Percentiles rank a stretch among this genome's conserved stretches.
These are phyloP conservation scores for Papiliotrema fonsecae DNA, from an alignment of 1,284 basidiomycete genomes.

Conservation along the genomic window DNA sequence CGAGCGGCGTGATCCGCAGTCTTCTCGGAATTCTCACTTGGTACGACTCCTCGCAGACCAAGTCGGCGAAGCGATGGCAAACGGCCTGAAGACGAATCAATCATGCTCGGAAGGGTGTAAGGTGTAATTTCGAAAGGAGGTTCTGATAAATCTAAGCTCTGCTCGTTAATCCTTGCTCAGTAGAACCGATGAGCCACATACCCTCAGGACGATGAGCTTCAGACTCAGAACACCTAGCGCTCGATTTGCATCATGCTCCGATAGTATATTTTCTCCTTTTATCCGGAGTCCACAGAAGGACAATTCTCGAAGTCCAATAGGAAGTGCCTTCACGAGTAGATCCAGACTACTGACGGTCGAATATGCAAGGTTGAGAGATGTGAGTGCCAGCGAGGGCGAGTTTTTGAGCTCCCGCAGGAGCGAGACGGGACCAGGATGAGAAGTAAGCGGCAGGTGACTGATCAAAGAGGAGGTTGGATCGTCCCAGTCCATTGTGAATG, in stretches of 20 bases:
- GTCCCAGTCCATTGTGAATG: not conserved
- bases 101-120: constrained; percentile 7
- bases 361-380: constrained; percentile 34
- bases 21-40: too few relatives aligned
- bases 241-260: constrained; percentile 10
- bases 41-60: constrained; percentile 23
- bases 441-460: constrained; percentile 23
- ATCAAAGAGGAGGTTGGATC: constrained; percentile 5
- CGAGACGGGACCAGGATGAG: constrained; percentile 21
- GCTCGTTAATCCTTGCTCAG: not conserved
- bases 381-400: constrained; percentile 15
- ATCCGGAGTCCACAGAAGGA: constrained; percentile 12
- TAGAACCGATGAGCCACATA: constrained; percentile 1
- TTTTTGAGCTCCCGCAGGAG: constrained; percentile 20
- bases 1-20: too few relatives aligned
- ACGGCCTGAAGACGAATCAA: constrained; percentile 13
- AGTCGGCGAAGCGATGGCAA: constrained; percentile 23
- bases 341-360: constrained; percentile 22
- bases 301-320: constrained; percentile 21
- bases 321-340: constrained; percentile 20
- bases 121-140: constrained; percentile 10
- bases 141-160: constrained; percentile 34
- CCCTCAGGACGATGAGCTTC: constrained; percentile 31
- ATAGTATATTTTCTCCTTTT: not conserved
- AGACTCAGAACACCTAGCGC: constrained; percentile 19